Base-by-base conservation (phyloP, 768 basidiomycete species). In the Neoboletus subvelutipes region DNA sequence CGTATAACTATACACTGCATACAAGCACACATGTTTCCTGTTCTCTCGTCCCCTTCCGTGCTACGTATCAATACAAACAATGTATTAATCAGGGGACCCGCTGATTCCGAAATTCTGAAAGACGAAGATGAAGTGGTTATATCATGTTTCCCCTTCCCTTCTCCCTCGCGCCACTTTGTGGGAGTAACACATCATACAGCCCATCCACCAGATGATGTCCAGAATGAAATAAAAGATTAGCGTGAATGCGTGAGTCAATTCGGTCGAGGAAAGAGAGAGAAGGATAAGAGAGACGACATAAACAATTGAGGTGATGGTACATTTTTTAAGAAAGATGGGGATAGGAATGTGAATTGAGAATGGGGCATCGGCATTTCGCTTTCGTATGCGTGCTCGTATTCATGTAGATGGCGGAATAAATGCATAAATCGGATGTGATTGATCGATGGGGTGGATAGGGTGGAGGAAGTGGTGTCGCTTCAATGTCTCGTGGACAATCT, bases 181-280 rank as follows among this genome's bases (percentile, higher is more conserved):
- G 31, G 13, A 33, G 31, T 12, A 15, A 33, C n/a, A 5, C 28
- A 41, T 60, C 54, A 34, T 60, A 62, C 53, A 62, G 34, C 11
- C 10, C 36, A 45, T 31, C 26, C 37, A 20, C 43, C 17, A 7
- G 10, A 29, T 56, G 26, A 26, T 52, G 18, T 57, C 55, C 46
- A 18, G 17, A 45, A 28, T 31, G 18, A n/a, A 45, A 45, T 3
- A 24, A 33, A 45, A 28, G n/a, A 55, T 50, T 37, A 60, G 37
- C n/a, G 18, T 45, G 36, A 34, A 18, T 18, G 24, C 10, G 31
- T 7, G 41, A 60, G 17, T 41, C 31, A 5, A 24, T 50, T 20
- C 24, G 5, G 29, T 39, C 52, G 3, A 47, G n/a, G n/a, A n/a
- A n/a, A n/a, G n/a, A n/a, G n/a, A 11, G 10, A 18, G 8, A 40